Evolutionary conservation across 176 grass and related monocot genomes (phyloP).

Genomic region (Musa schizocarpa): DNA sequence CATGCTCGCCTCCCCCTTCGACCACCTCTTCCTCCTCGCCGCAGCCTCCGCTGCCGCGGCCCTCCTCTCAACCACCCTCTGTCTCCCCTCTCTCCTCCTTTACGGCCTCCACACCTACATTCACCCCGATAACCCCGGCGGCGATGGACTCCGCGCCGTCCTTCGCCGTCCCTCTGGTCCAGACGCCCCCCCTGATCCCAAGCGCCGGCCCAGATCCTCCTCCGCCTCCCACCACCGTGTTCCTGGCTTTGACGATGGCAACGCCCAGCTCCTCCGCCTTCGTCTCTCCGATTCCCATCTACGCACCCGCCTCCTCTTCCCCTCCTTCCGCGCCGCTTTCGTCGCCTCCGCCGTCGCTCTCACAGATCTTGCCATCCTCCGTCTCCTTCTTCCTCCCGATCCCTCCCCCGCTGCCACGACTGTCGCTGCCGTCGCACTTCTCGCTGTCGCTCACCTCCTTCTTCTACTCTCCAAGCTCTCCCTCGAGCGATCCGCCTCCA

Average conservation of each 20-base stretch:
- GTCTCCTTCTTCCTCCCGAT: slow-evolving; percentile 7
- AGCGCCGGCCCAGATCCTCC: slow-evolving; percentile 25
- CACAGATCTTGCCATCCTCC: slow-evolving; percentile 26
- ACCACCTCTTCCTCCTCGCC: slow-evolving; percentile 31
- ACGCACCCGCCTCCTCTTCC: slow-evolving; percentile 49
- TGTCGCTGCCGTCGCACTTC: slow-evolving; percentile 14
- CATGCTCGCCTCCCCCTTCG: slow-evolving; percentile 15
- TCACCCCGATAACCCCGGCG: slow-evolving; percentile 68
- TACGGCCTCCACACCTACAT: slow-evolving; percentile 79
- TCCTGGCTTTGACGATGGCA: slow-evolving; percentile 39
- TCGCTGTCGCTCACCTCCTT: slow-evolving; percentile 40
- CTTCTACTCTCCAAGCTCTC: slow-evolving; percentile 28
- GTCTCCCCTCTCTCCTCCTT: slow-evolving; percentile 57
- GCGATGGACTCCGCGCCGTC: slow-evolving; percentile 47
- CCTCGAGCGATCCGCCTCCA: slow-evolving; percentile 34
- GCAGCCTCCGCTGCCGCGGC: not conserved
- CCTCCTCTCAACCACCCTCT: slow-evolving; percentile 29
- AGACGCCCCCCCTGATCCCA: slow-evolving; percentile 8
- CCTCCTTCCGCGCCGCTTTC: slow-evolving; percentile 34
- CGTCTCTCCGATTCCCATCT: slow-evolving; percentile 55
- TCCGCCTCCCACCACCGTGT: slow-evolving; percentile 1
- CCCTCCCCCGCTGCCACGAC: slow-evolving; percentile 12
- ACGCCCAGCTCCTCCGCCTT: slow-evolving; percentile 75
- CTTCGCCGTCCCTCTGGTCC: slow-evolving; percentile 39
- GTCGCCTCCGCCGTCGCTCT: slow-evolving; percentile 36